Base-by-base conservation (phyloP, 2,329 filamentous ascomycete species). In the Trichoderma koningii region DNA sequence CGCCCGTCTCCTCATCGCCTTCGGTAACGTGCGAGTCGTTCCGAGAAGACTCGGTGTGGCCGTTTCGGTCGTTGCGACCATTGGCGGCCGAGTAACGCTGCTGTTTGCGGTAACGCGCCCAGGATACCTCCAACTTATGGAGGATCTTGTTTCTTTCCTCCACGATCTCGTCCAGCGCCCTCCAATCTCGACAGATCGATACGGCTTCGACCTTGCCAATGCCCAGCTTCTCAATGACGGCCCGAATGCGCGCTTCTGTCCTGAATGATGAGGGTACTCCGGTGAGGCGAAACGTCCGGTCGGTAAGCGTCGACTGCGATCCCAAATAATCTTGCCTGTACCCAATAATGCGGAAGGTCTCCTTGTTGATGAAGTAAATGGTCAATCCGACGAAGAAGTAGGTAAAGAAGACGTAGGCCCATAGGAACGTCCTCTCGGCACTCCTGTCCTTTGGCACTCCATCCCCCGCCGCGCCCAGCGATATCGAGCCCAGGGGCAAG, bases 341-440 rank as follows among this genome's bases (percentile, higher is more conserved):
- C 64, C 89, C 86, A 69, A 98, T 96, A 60, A 99, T 89, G 66
- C 88, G 89, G 70, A 89, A 87, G 0, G 95, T 98, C 77, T 97
- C 89, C 48, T 85, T 84, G 66, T 94, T 87, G 71, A 98, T 87
- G 70, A 94, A 85, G 74, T 93, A 96, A 14, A 97, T 80, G 0
- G 91, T 90, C 48, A 98, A 78, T 1, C 82, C 86, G 6, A 90
- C 94, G 76, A 98, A 99, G 57, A 98, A 83, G 79, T 97, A 99
- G 1, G 93, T 91, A 71, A 99, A 99, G n/a, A 91, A 82, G 15
- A 97, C 85, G 73, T 98, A 97, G 72, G 94, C 91, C 93, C 94
- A 97, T 1, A 97, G 80, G 71, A 93, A 97, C 7, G 71, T 68
- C 12, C 63, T 70, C 45, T 77, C 74, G 56, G 72, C 74, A 55